These are phyloP conservation scores for Leptographium radiaticola DNA, from an alignment of 2,329 filamentous ascomycete species.

Conservation along the genomic window DNA sequence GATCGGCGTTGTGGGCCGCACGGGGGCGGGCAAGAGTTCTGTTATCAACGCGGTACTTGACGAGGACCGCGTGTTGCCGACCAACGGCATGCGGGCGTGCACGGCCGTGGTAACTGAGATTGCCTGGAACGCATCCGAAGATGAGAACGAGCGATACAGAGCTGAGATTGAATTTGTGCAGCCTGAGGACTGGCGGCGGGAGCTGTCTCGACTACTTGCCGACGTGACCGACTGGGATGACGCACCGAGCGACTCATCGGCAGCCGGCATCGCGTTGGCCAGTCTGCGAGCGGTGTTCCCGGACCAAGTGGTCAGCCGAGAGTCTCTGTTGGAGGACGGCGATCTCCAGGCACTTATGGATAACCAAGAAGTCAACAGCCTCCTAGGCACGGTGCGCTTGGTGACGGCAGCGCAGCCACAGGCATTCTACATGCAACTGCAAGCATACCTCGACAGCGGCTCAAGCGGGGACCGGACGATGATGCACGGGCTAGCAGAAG, in stretches of 20 bases:
- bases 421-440: slow-evolving; percentile 31
- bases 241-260: slow-evolving; percentile 10
- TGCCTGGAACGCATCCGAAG: slow-evolving; percentile 34
- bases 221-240: slow-evolving; percentile 22
- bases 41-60: slow-evolving; percentile 51
- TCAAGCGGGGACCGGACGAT: slow-evolving; percentile 23
- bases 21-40: slow-evolving; percentile 48
- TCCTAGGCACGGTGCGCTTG: slow-evolving; percentile 32
- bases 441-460: slow-evolving; percentile 41
- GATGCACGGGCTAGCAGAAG: slow-evolving; percentile 14
- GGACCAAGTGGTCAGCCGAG: slow-evolving; percentile 20
- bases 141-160: slow-evolving; percentile 26
- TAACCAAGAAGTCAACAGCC: slow-evolving; percentile 20
- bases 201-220: slow-evolving; percentile 32
- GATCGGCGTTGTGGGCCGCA: slow-evolving; percentile 44
- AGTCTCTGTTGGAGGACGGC: slow-evolving; percentile 21
- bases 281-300: slow-evolving; percentile 38
- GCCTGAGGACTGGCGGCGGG: slow-evolving; percentile 35
- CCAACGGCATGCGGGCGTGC: slow-evolving; percentile 44
- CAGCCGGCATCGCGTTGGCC: slow-evolving; percentile 31
- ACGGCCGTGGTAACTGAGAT: slow-evolving; percentile 50
- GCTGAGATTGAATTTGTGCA: slow-evolving; percentile 47
- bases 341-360: slow-evolving; percentile 27
- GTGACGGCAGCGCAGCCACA: slow-evolving; percentile 24
- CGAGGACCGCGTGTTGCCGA: slow-evolving; percentile 34